Evolutionary conservation across 176 grass and related monocot genomes (phyloP).

Genomic region (Luzula sylvatica): DNA sequence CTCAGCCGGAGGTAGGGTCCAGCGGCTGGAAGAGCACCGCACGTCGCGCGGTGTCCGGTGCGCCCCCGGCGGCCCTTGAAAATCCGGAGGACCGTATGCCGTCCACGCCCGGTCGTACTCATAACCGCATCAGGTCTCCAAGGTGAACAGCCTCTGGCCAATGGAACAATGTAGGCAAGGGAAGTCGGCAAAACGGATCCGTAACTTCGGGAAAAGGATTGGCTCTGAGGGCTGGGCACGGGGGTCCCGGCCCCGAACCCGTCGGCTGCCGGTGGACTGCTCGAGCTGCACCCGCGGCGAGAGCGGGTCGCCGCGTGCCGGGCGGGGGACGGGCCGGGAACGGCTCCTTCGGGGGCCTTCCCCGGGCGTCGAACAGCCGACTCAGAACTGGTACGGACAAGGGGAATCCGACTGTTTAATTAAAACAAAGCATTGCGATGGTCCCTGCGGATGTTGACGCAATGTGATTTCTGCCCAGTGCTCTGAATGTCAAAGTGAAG

Average conservation of each 20-base stretch:
- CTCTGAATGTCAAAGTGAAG: conserved; percentile 48
- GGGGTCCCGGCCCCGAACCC: no score
- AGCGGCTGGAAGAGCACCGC: conserved; percentile 53
- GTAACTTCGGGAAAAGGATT: conserved; percentile 22
- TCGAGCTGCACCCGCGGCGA: neutral
- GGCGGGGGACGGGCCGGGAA: conserved; percentile 8
- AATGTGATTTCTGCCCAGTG: conserved; percentile 44
- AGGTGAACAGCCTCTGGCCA: no score
- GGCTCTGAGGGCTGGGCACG: conserved; percentile 9
- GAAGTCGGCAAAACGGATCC: conserved; percentile 35
- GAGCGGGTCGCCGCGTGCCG: conserved; percentile 8
- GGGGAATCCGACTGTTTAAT: conserved; percentile 36
- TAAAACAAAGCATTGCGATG: conserved; percentile 40
- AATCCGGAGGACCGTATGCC: conserved; percentile 39
- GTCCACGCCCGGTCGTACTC: conserved; percentile 45
- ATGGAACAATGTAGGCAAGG: conserved; percentile 41
- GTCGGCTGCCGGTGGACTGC: no score
- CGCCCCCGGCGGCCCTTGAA: conserved; percentile 45
- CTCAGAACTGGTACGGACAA: conserved; percentile 38
- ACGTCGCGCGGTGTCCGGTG: conserved; percentile 46
- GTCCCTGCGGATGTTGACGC: conserved; percentile 44
- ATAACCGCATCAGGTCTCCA: conserved; percentile 40
- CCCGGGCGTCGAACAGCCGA: conserved; percentile 22
- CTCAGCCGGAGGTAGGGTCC: conserved; percentile 52
- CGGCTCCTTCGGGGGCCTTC: conserved; percentile 15